Evolutionary conservation across 352 stramenopile genomes (phyloP).

Genomic region (Phytophthora tentaculata): DNA sequence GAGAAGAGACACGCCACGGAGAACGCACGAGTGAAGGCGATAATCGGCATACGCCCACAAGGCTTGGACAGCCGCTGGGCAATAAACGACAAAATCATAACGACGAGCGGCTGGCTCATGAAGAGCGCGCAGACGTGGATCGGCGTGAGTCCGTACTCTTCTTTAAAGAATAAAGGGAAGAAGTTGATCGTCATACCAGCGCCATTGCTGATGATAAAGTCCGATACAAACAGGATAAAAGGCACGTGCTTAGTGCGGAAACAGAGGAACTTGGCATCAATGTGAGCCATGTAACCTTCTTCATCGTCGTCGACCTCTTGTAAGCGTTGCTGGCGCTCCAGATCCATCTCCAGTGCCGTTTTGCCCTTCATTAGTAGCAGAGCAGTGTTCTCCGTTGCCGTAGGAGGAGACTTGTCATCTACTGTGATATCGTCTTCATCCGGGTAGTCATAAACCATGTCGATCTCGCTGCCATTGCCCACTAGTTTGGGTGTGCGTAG

Average conservation of each 20-base stretch:
- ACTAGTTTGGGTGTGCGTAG: conserved; percentile 68
- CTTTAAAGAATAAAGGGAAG: conserved; percentile 85
- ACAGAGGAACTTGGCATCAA: conserved; percentile 61
- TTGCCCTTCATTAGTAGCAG: conserved; percentile 40
- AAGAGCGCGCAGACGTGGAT: conserved; percentile 79
- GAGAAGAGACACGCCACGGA: conserved; percentile 67
- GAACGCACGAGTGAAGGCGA: conserved; percentile 65
- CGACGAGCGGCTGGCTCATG: conserved; percentile 66
- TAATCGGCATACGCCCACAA: conserved; percentile 75
- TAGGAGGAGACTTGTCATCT: conserved; percentile 33
- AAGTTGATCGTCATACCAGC: conserved; percentile 88
- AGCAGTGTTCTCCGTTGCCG: conserved; percentile 43
- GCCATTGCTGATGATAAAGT: conserved; percentile 88
- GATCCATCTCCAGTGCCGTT: conserved; percentile 32
- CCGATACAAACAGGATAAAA: conserved; percentile 70
- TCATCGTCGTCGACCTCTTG: conserved; percentile 34
- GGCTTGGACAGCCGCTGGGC: conserved; percentile 57
- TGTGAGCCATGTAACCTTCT: conserved; percentile 36
- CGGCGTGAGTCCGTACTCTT: conserved; percentile 77
- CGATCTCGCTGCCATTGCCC: conserved; percentile 53
- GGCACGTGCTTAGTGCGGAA: conserved; percentile 75
- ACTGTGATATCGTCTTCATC: conserved; percentile 54
- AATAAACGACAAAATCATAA: conserved; percentile 70
- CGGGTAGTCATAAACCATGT: conserved; percentile 78
- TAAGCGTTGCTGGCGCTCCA: conserved; percentile 36